phyloP scores from a whole-genome alignment of 2,329 filamentous ascomycete genomes.

The Curvularia verruculosa region DNA sequence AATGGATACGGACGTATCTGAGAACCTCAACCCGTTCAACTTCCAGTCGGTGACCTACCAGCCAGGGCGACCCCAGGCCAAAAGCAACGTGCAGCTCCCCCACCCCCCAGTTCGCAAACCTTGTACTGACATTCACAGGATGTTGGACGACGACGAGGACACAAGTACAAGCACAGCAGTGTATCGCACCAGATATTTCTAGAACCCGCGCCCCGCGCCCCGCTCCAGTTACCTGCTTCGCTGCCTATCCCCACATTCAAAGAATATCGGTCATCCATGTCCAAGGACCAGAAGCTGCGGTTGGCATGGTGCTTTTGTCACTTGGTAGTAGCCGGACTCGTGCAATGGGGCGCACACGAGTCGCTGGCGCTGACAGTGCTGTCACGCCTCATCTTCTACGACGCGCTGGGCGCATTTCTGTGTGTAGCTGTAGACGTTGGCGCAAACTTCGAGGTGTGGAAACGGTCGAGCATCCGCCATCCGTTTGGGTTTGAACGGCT shows the following conservation, averaged over 20 bases:
- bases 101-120: not conserved
- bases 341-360: constrained; percentile 83
- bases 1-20: constrained; percentile 41
- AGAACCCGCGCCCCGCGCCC: constrained; percentile 83
- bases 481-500: constrained; percentile 91
- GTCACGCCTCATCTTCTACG: constrained; percentile 92
- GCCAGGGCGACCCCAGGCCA: constrained; percentile 69
- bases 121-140: constrained; percentile 63
- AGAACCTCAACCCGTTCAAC: constrained; percentile 79
- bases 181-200: constrained; percentile 97
- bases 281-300: constrained; percentile 79
- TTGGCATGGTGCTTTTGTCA: constrained; percentile 92
- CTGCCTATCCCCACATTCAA: constrained; percentile 87
- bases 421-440: constrained; percentile 93
- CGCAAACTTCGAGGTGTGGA: constrained; percentile 98
- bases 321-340: constrained; percentile 78
- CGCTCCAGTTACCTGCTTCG: constrained; percentile 86
- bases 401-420: constrained; percentile 87
- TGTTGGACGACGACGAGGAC: constrained; percentile 87
- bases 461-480: constrained; percentile 86
- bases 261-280: constrained; percentile 91
- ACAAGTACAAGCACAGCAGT: constrained; percentile 97
- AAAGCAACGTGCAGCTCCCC: constrained; percentile 58
- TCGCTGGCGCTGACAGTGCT: constrained; percentile 90
- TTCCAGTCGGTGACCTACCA: constrained; percentile 72